Percentiles rank a stretch among this genome's conserved stretches.
These are phyloP conservation scores for Candida loeiensis DNA, from an alignment of 805 yeast species.

Conservation along the genomic window DNA sequence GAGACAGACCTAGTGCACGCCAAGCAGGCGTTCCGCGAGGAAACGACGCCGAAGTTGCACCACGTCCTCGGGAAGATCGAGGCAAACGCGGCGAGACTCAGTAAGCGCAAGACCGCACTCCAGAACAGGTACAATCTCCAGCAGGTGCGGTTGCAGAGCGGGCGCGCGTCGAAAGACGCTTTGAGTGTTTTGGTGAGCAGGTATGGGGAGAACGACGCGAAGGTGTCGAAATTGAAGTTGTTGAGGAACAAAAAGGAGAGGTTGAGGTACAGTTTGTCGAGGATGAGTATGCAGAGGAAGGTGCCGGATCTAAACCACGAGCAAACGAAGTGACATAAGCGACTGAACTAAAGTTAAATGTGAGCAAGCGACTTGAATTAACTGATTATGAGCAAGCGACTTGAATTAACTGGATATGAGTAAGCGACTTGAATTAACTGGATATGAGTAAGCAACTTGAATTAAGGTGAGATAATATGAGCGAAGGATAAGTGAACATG, in stretches of 20 bases:
- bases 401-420: no score
- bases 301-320: no score
- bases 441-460: no score
- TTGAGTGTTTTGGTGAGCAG: constrained; percentile 8
- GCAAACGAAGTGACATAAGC: no score
- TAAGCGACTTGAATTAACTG: no score
- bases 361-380: no score
- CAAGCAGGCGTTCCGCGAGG: constrained; percentile 31
- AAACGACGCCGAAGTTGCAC: constrained; percentile 42
- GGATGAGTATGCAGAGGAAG: constrained; percentile 17
- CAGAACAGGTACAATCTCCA: constrained; percentile 40
- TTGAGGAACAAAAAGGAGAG: constrained; percentile 44
- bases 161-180: constrained; percentile 9
- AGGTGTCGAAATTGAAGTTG: constrained; percentile 36
- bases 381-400: no score
- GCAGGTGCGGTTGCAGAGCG: constrained; percentile 31
- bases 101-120: constrained; percentile 29
- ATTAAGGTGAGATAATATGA: no score
- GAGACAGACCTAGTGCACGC: constrained; percentile 45
- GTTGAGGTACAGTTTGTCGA: constrained; percentile 36
- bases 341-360: no score
- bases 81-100: constrained; percentile 29
- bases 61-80: constrained; percentile 29
- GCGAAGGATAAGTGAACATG: no score
- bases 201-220: constrained; percentile 21